Base-by-base conservation (phyloP, 805 yeast species). In the Metschnikowia noctiluminum region DNA sequence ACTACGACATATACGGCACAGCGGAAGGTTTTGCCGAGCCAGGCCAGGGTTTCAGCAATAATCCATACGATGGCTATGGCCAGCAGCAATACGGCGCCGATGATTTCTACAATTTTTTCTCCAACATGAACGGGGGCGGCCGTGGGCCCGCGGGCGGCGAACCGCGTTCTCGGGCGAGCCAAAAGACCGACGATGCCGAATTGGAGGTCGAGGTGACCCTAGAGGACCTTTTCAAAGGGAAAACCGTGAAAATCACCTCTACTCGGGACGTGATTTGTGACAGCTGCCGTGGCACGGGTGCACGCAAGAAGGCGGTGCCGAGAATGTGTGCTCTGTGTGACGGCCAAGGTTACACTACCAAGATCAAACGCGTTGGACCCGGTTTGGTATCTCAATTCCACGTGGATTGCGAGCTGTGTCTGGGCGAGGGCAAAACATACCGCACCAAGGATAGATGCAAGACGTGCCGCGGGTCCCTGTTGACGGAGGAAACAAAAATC, bases 191-290 rank as follows among this genome's bases (percentile, higher is more conserved):
- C 5, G 89, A 88, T 62, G 94, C 90, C 0, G 66, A 70, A n/a
- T 63, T 89, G 42, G 78, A 80, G 27, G 76, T 89, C 11, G 79
- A 77, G 5, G 79, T 91, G 11, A 73, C 87, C 0, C 66, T 89
- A 52, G 87, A 82, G 48, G 96, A 89, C 50, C 66, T 88, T 38
- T 90, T 80, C 72, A 82, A 81, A 54, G 97, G 98, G 4, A 88
- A 88, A 63, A 80, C 84, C 8, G 76, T 90, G 53, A 87, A 87
- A 61, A 79, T 87, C 59, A 77, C 87, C 3, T 77, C 87, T 2
- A 80, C 85, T 2, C 78, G 97, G 62, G 80, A 86, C 58, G 73
- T 86, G 9, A 66, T 90, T 1, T 92, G 99, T 71, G 65, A 74
- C 5, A 60, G 68, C 35, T 92, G 99, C 68, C 69, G 76, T 37